Percentiles rank a stretch among this genome's conserved stretches.
phyloP scores from a whole-genome alignment of 768 basidiomycete species.

The Pholiota molesta region DNA sequence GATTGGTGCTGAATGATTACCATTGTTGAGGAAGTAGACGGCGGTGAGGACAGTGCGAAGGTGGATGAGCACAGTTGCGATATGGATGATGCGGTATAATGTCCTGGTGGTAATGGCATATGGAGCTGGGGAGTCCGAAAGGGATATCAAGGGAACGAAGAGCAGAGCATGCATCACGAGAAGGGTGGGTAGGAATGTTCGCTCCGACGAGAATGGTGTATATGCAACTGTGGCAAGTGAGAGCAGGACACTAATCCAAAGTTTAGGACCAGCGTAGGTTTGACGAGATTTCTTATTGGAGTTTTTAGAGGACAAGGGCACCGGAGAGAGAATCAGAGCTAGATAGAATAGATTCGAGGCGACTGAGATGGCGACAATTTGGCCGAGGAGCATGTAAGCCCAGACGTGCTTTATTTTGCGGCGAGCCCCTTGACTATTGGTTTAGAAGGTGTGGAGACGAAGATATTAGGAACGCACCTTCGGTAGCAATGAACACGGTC shows the following conservation, averaged over 20 bases:
- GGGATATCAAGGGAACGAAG: slow-evolving; percentile 50
- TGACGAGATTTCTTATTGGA: slow-evolving; percentile 6
- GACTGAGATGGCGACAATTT: slow-evolving; percentile 71
- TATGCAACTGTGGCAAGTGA: slow-evolving; percentile 47
- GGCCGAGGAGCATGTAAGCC: slow-evolving; percentile 76
- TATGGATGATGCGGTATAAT: slow-evolving; percentile 40
- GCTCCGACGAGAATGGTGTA: slow-evolving; percentile 43
- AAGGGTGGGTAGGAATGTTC: slow-evolving; percentile 59
- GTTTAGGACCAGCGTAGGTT: slow-evolving; percentile 20
- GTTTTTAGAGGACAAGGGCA: slow-evolving; percentile 23
- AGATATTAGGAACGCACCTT: slow-evolving; percentile 44
- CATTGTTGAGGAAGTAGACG: slow-evolving; percentile 22
- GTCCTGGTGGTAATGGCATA: slow-evolving; percentile 29
- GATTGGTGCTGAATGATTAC: slow-evolving; percentile 14
- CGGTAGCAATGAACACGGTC: slow-evolving; percentile 51
- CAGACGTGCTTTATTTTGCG: slow-evolving; percentile 51
- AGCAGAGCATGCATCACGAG: slow-evolving; percentile 62
- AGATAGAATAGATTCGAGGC: slow-evolving; percentile 66
- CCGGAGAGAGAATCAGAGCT: slow-evolving; percentile 41
- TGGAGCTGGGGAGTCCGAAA: neutral
- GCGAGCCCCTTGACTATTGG: slow-evolving; percentile 30
- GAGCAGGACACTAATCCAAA: slow-evolving; percentile 47
- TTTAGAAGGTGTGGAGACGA: neutral
- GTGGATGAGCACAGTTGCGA: slow-evolving; percentile 37
- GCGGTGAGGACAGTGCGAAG: slow-evolving; percentile 32